Conservation (phyloP, 2,329 filamentous ascomycete species). For the Pestalotiopsis sp. region DNA sequence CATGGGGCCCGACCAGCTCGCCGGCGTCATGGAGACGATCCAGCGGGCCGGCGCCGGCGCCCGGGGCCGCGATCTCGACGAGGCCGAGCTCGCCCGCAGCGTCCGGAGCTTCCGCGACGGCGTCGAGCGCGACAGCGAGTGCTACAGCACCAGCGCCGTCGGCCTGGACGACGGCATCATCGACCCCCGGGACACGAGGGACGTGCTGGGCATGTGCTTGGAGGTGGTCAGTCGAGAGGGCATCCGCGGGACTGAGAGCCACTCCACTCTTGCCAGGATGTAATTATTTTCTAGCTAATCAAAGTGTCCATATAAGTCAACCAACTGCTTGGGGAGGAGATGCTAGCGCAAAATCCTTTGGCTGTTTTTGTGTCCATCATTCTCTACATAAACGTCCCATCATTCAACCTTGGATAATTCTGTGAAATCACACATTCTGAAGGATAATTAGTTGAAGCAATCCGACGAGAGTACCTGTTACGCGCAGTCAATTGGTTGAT, state of each 20-base stretch:
- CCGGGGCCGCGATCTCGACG: neutral
- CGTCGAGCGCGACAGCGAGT: constrained; percentile 23
- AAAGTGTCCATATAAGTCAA: neutral
- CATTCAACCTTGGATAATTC: too few relatives aligned
- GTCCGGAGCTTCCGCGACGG: constrained; percentile 18
- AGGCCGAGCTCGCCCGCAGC: neutral
- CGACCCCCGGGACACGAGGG: constrained; percentile 17
- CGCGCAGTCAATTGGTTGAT: too few relatives aligned
- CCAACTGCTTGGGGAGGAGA: neutral
- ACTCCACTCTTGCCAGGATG: neutral
- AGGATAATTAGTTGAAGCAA: too few relatives aligned
- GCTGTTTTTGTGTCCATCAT: neutral
- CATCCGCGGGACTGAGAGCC: neutral
- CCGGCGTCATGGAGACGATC: constrained; percentile 37
- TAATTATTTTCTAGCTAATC: neutral
- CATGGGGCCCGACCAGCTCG: constrained; percentile 42
- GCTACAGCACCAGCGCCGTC: constrained; percentile 23
- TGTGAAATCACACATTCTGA: too few relatives aligned
- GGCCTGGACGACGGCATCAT: constrained; percentile 33
- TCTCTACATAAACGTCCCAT: too few relatives aligned
- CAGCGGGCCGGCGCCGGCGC: constrained; percentile 23
- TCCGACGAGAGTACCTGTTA: too few relatives aligned
- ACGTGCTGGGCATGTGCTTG: constrained; percentile 28
- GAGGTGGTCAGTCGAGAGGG: constrained; percentile 30
- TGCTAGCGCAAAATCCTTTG: neutral